A percentile compares a stretch with the other conserved stretches of the same genome.
These are phyloP conservation scores for Monosporozyma aquatica DNA, from an alignment of 805 yeast species.

Conservation along the genomic window DNA sequence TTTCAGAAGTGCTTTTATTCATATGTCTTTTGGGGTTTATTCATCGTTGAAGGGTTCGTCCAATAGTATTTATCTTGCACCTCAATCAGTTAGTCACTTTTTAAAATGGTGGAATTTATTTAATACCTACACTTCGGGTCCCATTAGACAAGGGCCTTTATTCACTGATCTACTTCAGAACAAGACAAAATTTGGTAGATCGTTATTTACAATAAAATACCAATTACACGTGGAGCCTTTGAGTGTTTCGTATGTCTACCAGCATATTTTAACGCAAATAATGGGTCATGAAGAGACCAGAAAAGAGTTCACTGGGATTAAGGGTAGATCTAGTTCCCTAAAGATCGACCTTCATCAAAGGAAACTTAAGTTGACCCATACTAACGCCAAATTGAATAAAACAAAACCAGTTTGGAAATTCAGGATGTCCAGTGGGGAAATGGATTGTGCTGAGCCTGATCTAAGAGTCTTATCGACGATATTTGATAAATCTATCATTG, in stretches of 20 bases:
- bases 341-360: constrained; percentile 56
- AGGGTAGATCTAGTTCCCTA: constrained; percentile 43
- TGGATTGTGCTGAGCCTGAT: constrained; percentile 62
- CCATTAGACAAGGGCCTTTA: constrained; percentile 61
- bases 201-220: constrained; percentile 66
- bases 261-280: constrained; percentile 41
- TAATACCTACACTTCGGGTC: constrained; percentile 66
- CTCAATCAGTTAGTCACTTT: constrained; percentile 59
- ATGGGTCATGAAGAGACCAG: constrained; percentile 34
- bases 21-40: constrained; percentile 37
- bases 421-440: constrained; percentile 57
- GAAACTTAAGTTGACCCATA: constrained; percentile 34
- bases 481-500: constrained; percentile 47
- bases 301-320: constrained; percentile 51
- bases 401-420: constrained; percentile 42
- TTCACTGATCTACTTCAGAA: constrained; percentile 45
- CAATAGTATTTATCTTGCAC: constrained; percentile 66
- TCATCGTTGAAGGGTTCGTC: constrained; percentile 34
- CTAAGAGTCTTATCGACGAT: constrained; percentile 55
- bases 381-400: constrained; percentile 37
- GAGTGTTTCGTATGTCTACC: constrained; percentile 60
- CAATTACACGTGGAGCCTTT: constrained; percentile 59
- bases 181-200: constrained; percentile 52
- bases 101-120: constrained; percentile 76
- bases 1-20: constrained; percentile 56